A percentile compares a stretch with the other conserved stretches of the same genome.
Evolutionary conservation across 805 yeast genomes (phyloP).

Genomic region (Lipomyces lipofer): DNA sequence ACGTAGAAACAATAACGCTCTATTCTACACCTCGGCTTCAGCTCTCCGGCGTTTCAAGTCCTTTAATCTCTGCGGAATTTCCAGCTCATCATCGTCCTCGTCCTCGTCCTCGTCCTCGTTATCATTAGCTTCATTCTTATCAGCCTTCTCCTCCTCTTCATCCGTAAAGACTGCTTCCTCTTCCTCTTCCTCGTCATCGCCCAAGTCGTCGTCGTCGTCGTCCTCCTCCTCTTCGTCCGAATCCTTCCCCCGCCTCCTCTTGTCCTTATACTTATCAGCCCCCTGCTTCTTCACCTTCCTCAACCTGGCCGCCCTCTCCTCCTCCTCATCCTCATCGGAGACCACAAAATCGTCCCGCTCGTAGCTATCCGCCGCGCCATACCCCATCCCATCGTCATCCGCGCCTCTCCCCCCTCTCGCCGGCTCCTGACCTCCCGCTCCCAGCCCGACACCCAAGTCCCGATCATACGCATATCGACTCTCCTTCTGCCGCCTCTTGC

Average conservation of each 20-base stretch:
- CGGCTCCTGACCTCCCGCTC: constrained; percentile 5
- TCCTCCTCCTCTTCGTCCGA: constrained; percentile 38
- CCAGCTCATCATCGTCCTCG: constrained; percentile 20
- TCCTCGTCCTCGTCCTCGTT: constrained; percentile 1
- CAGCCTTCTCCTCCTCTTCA: constrained; percentile 25
- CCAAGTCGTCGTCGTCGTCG: constrained; percentile 30
- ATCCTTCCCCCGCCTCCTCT: constrained; percentile 29
- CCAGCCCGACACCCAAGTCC: constrained; percentile 10
- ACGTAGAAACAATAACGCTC: too few relatives aligned
- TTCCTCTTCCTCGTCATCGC: constrained; percentile 29
- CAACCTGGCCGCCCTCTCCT: constrained; percentile 38
- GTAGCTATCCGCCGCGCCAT: constrained; percentile 36
- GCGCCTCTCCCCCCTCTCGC: background rate
- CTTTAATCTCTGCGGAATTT: constrained; percentile 13
- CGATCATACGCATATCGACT: constrained; percentile 12
- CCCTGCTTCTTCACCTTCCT: constrained; percentile 38
- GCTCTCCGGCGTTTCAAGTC: constrained; percentile 17
- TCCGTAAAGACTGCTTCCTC: constrained; percentile 37
- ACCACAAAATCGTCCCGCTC: constrained; percentile 45
- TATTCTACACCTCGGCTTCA: too few relatives aligned
- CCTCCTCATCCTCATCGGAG: constrained; percentile 37
- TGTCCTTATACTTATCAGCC: constrained; percentile 26
- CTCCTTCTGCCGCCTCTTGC: constrained; percentile 24
- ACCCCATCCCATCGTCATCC: constrained; percentile 32
- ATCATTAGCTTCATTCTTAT: too few relatives aligned